These are phyloP conservation scores for Prunus persica DNA, from an alignment of 306 rosid genomes.

Conservation along the genomic window Prunus_persica_NCBIv2 NC_034012.1:3009501-3010000, in stretches of 20 bases:
- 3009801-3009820: not conserved
- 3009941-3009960: conserved; percentile 34
- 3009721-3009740: conserved; percentile 42
- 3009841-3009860: not conserved
- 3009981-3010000: not conserved
- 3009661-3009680: conserved; percentile 38
- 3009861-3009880: conserved; percentile 20
- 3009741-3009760: conserved; percentile 15
- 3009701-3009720: conserved; percentile 56
- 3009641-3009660: conserved; percentile 42
- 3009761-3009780: conserved; percentile 35
- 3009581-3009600: not conserved
- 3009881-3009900: conserved; percentile 5
- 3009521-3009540: not conserved
- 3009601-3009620: not conserved
- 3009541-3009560: not conserved
- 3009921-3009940: conserved; percentile 26
- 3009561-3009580: not conserved
- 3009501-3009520: not conserved
- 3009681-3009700: conserved; percentile 3
- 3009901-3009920: not conserved
- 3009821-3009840: not conserved
- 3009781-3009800: conserved; percentile 1
- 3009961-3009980: not conserved
- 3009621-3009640: not conserved